Evolutionary conservation across 2,329 filamentous ascomycete genomes (phyloP).

Genomic region (Byssochlamys sp.): DNA sequence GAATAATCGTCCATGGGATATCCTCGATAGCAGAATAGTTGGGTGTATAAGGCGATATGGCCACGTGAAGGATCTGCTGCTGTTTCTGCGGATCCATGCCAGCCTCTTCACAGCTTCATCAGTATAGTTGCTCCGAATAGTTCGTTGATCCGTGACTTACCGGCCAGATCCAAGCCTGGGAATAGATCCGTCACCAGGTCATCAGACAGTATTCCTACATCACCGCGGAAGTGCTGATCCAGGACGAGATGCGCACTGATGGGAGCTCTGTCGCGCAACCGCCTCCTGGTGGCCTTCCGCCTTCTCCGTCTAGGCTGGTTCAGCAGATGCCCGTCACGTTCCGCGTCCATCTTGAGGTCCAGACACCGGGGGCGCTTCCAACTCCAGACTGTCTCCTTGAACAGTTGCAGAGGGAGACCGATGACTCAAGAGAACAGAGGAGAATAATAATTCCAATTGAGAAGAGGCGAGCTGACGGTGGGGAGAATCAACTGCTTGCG

Average conservation of each 20-base stretch:
- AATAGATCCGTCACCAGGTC: constrained; percentile 75
- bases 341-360: constrained; percentile 33
- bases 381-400: neutral
- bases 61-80: constrained; percentile 34
- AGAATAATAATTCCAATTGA: neutral
- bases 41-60: constrained; percentile 38
- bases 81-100: constrained; percentile 10
- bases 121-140: constrained; percentile 1
- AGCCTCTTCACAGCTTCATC: constrained; percentile 5
- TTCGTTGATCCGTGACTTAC: constrained; percentile 22
- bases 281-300: constrained; percentile 36
- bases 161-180: constrained; percentile 49
- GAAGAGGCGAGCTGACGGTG: constrained; percentile 1
- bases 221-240: constrained; percentile 74
- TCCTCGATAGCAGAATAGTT: constrained; percentile 42
- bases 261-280: constrained; percentile 55
- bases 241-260: constrained; percentile 72
- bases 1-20: constrained; percentile 74
- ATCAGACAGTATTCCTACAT: constrained; percentile 75
- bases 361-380: neutral
- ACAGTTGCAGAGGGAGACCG: neutral
- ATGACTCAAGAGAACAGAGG: neutral
- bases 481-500: constrained; percentile 9
- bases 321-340: constrained; percentile 26
- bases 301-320: constrained; percentile 44